Base-by-base conservation (phyloP, 108 stramenopile genomes). In the Asterionellopsis glacialis region DNA sequence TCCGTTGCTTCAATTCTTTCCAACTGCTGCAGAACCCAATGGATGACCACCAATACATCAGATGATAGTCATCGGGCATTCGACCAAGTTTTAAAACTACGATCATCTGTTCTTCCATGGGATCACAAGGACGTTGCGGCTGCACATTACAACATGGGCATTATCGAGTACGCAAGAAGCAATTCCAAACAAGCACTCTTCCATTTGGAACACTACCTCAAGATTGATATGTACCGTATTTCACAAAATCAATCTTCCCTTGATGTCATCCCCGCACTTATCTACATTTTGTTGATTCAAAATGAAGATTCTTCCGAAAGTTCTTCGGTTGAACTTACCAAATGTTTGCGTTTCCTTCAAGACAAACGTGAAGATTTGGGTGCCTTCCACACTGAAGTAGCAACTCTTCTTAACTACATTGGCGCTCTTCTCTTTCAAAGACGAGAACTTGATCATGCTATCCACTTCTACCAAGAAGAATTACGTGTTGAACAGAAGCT, bases 401-500 rank as follows among this genome's bases (percentile, higher is more conserved):
- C 79, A 12, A 59, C 69, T 18, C 55, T 70, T 6, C 73, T 80
- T 0, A 80, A 80, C 58, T 80, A 60, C 42, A 65, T 80, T 45
- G 79, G 79, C 0, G 74, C 73, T 3, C 64, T 80, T 39, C 69
- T 80, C 25, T 80, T 80, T 55, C 73, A 70, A 11, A 57, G 57
- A 44, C 55, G 51, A 26, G 72, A 80, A 51, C 48, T 69, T 39
- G 57, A 80, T 22, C 54, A 68, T 39, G 73, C 79, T 2, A 55
- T 80, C 10, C 50, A 63, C 18, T 74, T 80, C 39, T 80, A 75
- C 28, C 51, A 62, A 64, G 65, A 80, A 40, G 79, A 80, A 51
- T 64, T 80, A 6, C 63, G 57, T 1, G 21, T 74, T 24, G 79
- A 80, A 70, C 59, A 78, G 51, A 28, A 60, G 11, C 22, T 43